These are phyloP conservation scores for Venturia pyrina DNA, from an alignment of 2,329 filamentous ascomycete species.

Conservation along the genomic window DNA sequence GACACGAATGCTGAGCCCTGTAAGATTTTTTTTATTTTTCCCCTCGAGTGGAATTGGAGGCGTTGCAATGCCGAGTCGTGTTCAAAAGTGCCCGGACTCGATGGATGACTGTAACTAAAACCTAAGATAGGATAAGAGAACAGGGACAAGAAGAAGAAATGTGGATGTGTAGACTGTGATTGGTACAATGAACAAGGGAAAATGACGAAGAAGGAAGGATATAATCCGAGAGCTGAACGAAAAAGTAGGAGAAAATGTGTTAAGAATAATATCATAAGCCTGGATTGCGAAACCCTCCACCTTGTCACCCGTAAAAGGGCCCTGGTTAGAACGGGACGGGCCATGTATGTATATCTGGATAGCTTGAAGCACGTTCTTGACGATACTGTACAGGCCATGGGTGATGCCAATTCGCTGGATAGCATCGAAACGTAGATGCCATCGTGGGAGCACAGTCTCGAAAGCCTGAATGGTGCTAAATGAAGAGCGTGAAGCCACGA, in stretches of 20 bases:
- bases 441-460: not conserved
- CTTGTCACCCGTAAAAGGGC: not conserved
- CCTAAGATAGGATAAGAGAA: not conserved
- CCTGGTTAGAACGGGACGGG: not conserved
- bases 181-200: not conserved
- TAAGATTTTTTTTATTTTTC: not conserved
- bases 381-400: not conserved
- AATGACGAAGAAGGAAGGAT: not conserved
- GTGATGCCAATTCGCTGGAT: not conserved
- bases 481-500: not conserved
- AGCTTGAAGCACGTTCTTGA: not conserved
- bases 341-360: slow-evolving; percentile 3
- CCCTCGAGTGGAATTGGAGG: not conserved
- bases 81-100: not conserved
- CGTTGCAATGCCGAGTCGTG: not conserved
- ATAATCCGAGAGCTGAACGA: not conserved
- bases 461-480: not conserved
- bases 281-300: not conserved
- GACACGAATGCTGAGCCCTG: not conserved
- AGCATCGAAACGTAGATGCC: too few relatives aligned
- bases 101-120: not conserved
- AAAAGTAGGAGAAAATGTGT: not conserved
- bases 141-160: not conserved
- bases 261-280: not conserved
- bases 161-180: not conserved